Percentiles rank a stretch among this genome's conserved stretches.
Conservation (phyloP, 495 filamentous ascomycete genomes). For the Penicillium canescens region DNA sequence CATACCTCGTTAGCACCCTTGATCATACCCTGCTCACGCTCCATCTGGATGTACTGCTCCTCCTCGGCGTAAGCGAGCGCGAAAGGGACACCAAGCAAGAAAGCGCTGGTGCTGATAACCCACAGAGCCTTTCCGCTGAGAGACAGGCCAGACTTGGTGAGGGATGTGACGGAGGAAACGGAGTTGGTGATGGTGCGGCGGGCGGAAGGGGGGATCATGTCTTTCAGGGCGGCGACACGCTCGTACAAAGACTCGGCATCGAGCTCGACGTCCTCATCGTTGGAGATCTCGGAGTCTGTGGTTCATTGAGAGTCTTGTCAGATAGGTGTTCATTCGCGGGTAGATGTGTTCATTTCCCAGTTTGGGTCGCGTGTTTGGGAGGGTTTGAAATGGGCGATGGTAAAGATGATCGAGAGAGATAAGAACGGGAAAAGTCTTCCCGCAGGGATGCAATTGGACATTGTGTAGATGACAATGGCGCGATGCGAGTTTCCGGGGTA, state of each 20-base stretch:
- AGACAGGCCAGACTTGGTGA: conserved; percentile 60
- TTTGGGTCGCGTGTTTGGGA: background rate
- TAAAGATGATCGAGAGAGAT: background rate
- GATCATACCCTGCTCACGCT: conserved; percentile 96
- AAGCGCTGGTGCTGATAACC: conserved; percentile 80
- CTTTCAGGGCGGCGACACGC: conserved; percentile 80
- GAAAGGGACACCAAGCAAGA: conserved; percentile 90
- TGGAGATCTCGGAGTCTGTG: conserved; percentile 56
- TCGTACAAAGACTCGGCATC: conserved; percentile 69
- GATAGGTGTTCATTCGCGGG: conserved; percentile 14
- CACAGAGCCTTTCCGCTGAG: conserved; percentile 83
- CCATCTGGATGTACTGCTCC: conserved; percentile 93
- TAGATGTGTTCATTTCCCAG: conserved; percentile 8
- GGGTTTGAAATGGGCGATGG: background rate
- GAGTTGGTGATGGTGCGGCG: conserved; percentile 67
- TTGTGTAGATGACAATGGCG: conserved; percentile 1
- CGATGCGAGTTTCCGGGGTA: conserved; percentile 6
- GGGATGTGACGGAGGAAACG: conserved; percentile 54
- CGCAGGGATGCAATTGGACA: background rate
- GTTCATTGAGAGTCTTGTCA: conserved; percentile 22
- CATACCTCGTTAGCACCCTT: conserved; percentile 71
- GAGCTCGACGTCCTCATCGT: conserved; percentile 43
- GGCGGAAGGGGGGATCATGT: conserved; percentile 84
- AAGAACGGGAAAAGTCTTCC: background rate
- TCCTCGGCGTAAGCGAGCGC: conserved; percentile 92